Percentiles rank a stretch among this genome's conserved stretches.
Evolutionary conservation across 2,329 filamentous ascomycete genomes (phyloP).

Genomic region (Nemania sp.): DNA sequence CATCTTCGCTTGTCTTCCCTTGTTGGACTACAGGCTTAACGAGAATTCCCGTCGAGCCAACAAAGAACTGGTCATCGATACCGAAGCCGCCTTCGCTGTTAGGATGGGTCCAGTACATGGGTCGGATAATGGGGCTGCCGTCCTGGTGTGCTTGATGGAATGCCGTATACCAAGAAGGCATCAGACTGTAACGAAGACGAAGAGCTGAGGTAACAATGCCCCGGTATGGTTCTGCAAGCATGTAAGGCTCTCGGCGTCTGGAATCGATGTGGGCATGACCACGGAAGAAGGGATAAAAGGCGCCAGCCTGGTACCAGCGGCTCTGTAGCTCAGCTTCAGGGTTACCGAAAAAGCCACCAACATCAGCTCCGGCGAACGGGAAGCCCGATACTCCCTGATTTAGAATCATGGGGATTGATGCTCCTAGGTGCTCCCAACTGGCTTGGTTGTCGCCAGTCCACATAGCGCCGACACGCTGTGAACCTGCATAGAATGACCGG

Average conservation of each 20-base stretch:
- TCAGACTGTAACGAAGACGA: conserved; percentile 86
- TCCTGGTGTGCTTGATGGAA: conserved; percentile 89
- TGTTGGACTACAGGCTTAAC: conserved; percentile 89
- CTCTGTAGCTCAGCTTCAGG: conserved; percentile 91
- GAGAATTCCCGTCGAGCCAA: conserved; percentile 89
- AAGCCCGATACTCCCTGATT: conserved; percentile 93
- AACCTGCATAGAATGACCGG: conserved; percentile 90
- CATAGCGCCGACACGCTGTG: conserved; percentile 92
- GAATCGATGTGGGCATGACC: conserved; percentile 97
- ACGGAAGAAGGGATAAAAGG: conserved; percentile 98
- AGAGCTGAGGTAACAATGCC: conserved; percentile 88
- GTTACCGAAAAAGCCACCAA: conserved; percentile 98
- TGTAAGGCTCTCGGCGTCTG: conserved; percentile 91
- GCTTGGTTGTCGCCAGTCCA: conserved; percentile 99
- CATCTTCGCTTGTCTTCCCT: conserved; percentile 76
- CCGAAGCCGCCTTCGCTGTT: conserved; percentile 86
- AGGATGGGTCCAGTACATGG: conserved; percentile 94
- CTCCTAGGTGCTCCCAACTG: conserved; percentile 89
- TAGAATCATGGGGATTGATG: conserved; percentile 90
- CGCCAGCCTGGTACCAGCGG: conserved; percentile 96
- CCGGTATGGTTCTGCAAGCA: conserved; percentile 85
- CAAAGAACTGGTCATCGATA: conserved; percentile 92
- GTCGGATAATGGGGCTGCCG: conserved; percentile 87
- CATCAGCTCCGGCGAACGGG: conserved; percentile 94
- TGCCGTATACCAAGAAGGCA: conserved; percentile 96